Percentiles rank a stretch among this genome's conserved stretches.
Conservation (phyloP, 1,284 basidiomycete genomes). For the Coniferiporia weirii region DNA sequence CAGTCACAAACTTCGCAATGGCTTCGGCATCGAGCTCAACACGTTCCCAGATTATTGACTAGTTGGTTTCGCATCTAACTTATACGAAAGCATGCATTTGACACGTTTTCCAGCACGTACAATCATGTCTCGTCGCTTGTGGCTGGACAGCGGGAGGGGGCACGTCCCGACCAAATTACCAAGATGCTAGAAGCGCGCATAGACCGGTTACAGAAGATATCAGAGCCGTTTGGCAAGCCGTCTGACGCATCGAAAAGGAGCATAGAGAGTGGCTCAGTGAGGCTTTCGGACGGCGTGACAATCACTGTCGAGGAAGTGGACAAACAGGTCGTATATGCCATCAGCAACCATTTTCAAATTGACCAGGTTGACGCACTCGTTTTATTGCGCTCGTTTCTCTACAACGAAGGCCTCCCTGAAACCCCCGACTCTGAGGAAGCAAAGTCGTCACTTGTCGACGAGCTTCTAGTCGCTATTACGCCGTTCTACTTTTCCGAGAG, state of each 20-base stretch:
- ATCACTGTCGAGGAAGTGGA: slow-evolving; percentile 59
- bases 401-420: slow-evolving; percentile 67
- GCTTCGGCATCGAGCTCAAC: slow-evolving; percentile 11
- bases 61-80: slow-evolving; percentile 1
- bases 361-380: slow-evolving; percentile 72
- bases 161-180: slow-evolving; percentile 49
- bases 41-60: slow-evolving; percentile 17
- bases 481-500: slow-evolving; percentile 79
- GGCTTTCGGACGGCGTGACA: slow-evolving; percentile 55
- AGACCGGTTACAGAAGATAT: slow-evolving; percentile 48
- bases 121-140: slow-evolving; percentile 58
- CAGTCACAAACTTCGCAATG: not conserved
- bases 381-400: slow-evolving; percentile 71
- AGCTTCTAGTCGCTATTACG: slow-evolving; percentile 66
- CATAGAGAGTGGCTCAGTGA: slow-evolving; percentile 60
- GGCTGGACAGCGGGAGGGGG: slow-evolving; percentile 51
- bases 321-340: slow-evolving; percentile 61
- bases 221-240: slow-evolving; percentile 61
- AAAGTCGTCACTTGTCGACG: slow-evolving; percentile 45
- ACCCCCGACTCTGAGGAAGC: slow-evolving; percentile 37
- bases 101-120: slow-evolving; percentile 46
- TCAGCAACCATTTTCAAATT: slow-evolving; percentile 67
- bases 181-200: slow-evolving; percentile 55
- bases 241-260: slow-evolving; percentile 59
- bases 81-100: not conserved